Percentiles rank a stretch among this genome's conserved stretches.
Conservation (phyloP, 2,329 filamentous ascomycete genomes). For the Claviceps lovelessii region DNA sequence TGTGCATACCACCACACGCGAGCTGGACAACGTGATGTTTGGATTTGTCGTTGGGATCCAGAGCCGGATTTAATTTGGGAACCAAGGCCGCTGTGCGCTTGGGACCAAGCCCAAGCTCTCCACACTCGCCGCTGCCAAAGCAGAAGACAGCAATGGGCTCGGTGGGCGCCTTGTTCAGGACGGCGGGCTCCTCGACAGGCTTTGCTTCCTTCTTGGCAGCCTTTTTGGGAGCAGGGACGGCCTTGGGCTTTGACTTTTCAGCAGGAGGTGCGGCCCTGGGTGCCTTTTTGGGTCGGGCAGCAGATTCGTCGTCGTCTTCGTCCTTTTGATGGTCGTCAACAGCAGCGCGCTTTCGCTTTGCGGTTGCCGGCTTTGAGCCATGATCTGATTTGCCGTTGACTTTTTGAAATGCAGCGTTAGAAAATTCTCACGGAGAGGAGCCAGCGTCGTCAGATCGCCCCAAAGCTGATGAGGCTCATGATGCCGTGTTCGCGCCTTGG, state of each 20-base stretch:
- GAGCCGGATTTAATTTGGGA: slow-evolving; percentile 46
- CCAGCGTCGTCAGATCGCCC: not conserved
- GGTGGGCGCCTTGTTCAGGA: slow-evolving; percentile 31
- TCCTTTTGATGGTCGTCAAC: slow-evolving; percentile 2
- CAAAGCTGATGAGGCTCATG: not conserved
- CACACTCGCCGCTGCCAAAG: slow-evolving; percentile 66
- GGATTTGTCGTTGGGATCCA: slow-evolving; percentile 51
- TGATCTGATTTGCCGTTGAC: not conserved
- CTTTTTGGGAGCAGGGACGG: not conserved
- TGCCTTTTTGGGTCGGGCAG: slow-evolving; percentile 3
- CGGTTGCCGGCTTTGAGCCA: not conserved
- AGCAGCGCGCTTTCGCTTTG: slow-evolving; percentile 6
- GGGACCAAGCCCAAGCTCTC: slow-evolving; percentile 67
- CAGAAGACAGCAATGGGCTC: slow-evolving; percentile 59
- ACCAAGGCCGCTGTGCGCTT: slow-evolving; percentile 22
- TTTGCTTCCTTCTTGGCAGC: not conserved
- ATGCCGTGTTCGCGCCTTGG: not conserved
- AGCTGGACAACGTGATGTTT: slow-evolving; percentile 61
- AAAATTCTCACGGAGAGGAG: no score
- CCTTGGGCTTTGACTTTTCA: slow-evolving; percentile 2
- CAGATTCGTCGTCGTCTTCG: not conserved
- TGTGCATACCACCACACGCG: slow-evolving; percentile 72
- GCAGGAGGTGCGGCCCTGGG: slow-evolving; percentile 1
- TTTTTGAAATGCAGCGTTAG: not conserved
- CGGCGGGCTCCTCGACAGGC: slow-evolving; percentile 20